Evolutionary conservation across 768 basidiomycete genomes (phyloP), one percentile per base, ranked within the genome.

Genomic region (Kwoniella bestiolae): DNA sequence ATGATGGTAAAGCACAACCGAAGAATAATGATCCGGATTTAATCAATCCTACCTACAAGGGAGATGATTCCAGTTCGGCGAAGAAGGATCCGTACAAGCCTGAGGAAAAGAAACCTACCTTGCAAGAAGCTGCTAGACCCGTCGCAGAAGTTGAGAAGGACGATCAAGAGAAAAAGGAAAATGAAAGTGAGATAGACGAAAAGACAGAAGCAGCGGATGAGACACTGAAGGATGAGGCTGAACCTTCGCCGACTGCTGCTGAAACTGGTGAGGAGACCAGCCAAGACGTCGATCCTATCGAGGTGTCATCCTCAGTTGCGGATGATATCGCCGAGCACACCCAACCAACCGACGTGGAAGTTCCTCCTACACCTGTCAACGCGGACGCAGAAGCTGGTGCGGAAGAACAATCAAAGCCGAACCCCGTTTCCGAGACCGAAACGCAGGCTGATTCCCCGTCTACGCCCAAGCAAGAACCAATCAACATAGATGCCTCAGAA

Each of bases 171-270:
- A 25, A 51, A 26, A 46, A 63, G 23, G 21, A 56, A 9, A 35
- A 38, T 38, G 50, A n/a, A 51, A 7, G 21, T n/a, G 81, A 85
- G 50, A 82, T 81, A 1, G 86, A 84, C 38, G 85, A 76, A 16
- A 83, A 86, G 31, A 86, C 16, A 23, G 25, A 14, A 50, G 23
- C 38, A 14, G 38, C 38, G 18, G 38, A 41, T 41, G 38, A 41
- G 18, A 3, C 14, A 2, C 14, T 5, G 18, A 41, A 41, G 38
- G 38, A 18, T 3, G 38, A 41, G 11, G 23, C 12, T 50, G 16
- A 5, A 50, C 11, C 12, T 18, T 50, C n/a, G 26, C n/a, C n/a
- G n/a, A n/a, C n/a, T n/a, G n/a, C n/a, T n/a, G n/a, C n/a, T n/a
- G n/a, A n/a, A n/a, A 28, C 5, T 34, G 14, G 5, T 25, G 32